These are phyloP conservation scores for Diplodia mutila DNA, from an alignment of 2,329 filamentous ascomycete species.

Conservation along the genomic window DNA sequence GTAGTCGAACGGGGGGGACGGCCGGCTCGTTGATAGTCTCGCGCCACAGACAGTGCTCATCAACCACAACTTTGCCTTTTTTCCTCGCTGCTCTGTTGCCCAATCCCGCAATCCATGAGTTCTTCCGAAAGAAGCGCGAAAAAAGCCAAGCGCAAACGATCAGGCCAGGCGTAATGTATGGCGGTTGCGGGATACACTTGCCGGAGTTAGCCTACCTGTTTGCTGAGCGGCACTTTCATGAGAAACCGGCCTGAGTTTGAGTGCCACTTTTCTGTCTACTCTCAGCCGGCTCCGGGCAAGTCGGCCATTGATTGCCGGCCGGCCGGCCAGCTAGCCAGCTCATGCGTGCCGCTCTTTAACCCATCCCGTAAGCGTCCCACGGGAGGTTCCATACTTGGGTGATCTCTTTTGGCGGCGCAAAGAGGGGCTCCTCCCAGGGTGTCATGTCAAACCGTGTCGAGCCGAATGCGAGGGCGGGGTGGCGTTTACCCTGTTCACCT, in stretches of 20 bases:
- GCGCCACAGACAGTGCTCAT: background rate
- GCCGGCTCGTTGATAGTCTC: background rate
- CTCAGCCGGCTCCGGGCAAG: background rate
- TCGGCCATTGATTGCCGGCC: background rate
- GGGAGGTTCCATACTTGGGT: background rate
- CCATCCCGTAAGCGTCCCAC: background rate
- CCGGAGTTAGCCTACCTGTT: background rate
- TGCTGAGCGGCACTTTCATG: background rate
- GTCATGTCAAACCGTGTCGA: conserved; percentile 1
- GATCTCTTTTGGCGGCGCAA: background rate
- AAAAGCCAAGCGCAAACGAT: background rate
- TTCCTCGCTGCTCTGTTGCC: background rate
- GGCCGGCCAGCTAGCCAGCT: background rate
- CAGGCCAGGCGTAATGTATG: background rate
- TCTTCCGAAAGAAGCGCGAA: background rate
- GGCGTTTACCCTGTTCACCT: background rate
- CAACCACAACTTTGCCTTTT: background rate
- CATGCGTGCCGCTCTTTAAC: background rate
- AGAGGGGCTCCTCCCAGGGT: background rate
- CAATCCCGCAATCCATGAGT: background rate
- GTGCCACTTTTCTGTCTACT: background rate
- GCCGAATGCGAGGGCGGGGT: conserved; percentile 1
- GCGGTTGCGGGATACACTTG: background rate
- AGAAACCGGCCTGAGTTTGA: background rate
- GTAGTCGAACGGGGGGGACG: background rate